phyloP scores from a whole-genome alignment of 257 asterid genomes.

The Cinchona pubescens region DNA sequence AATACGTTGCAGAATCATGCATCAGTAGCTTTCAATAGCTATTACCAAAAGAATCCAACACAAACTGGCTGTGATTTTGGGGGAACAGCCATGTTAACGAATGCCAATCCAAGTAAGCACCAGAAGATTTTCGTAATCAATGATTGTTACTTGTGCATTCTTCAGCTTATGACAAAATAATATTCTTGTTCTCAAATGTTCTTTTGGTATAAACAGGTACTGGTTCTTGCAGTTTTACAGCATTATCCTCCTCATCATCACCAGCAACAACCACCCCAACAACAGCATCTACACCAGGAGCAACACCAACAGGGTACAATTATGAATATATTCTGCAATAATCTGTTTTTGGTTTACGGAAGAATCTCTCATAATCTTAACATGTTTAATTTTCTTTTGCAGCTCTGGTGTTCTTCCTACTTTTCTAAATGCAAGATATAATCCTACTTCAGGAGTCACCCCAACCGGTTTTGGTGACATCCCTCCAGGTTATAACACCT shows the following conservation, averaged over 20 bases:
- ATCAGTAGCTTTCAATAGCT: slow-evolving; percentile 80
- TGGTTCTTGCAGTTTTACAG: slow-evolving; percentile 65
- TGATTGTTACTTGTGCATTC: background rate
- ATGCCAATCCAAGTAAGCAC: slow-evolving; percentile 69
- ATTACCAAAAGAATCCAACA: slow-evolving; percentile 72
- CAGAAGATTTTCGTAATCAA: background rate
- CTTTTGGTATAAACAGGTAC: slow-evolving; percentile 44
- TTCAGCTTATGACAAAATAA: background rate
- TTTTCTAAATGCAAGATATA: slow-evolving; percentile 33
- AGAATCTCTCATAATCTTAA: background rate
- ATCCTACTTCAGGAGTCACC: slow-evolving; percentile 51
- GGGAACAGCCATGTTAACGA: slow-evolving; percentile 67
- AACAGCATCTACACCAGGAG: slow-evolving; percentile 47
- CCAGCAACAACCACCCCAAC: slow-evolving; percentile 28
- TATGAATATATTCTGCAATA: background rate
- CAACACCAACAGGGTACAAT: slow-evolving; percentile 43
- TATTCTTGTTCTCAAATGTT: background rate
- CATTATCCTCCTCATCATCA: slow-evolving; percentile 40
- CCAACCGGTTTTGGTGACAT: slow-evolving; percentile 45
- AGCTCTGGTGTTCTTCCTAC: slow-evolving; percentile 56
- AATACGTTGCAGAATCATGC: slow-evolving; percentile 65
- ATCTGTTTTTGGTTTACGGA: background rate
- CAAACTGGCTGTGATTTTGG: slow-evolving; percentile 88
- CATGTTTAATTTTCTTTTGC: slow-evolving; percentile 20
- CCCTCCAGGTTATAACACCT: slow-evolving; percentile 33